These are phyloP conservation scores for Myrica gale DNA, from an alignment of 306 rosid species.

Conservation along the genomic window DNA sequence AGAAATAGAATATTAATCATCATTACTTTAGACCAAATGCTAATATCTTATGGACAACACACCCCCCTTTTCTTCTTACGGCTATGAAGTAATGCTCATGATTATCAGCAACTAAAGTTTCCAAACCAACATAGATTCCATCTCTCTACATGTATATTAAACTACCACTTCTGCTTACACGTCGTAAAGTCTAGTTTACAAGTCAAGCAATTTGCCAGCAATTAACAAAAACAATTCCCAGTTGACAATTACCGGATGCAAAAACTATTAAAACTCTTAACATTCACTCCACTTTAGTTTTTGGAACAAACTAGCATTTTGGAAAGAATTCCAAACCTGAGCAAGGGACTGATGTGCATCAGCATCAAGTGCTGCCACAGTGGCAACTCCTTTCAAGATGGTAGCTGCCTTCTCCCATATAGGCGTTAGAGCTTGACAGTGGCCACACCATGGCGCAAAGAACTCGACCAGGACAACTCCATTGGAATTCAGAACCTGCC, in stretches of 20 bases:
- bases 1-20: not conserved
- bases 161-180: not conserved
- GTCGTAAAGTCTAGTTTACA: not conserved
- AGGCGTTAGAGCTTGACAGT: slow-evolving; percentile 89
- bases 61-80: not conserved
- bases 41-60: not conserved
- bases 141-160: not conserved
- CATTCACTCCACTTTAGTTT: not conserved
- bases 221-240: not conserved
- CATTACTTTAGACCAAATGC: slow-evolving; percentile 3
- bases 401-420: slow-evolving; percentile 92
- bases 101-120: not conserved
- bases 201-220: not conserved
- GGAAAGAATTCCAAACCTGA: slow-evolving; percentile 54
- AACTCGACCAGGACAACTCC: slow-evolving; percentile 91
- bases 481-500: slow-evolving; percentile 91
- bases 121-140: not conserved
- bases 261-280: not conserved
- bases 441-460: slow-evolving; percentile 99
- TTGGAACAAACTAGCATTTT: not conserved
- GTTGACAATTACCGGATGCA: not conserved
- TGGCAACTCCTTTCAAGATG: slow-evolving; percentile 84
- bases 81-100: not conserved
- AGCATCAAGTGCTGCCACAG: slow-evolving; percentile 94
- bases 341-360: slow-evolving; percentile 88